Base-by-base conservation (phyloP, 1,284 basidiomycete species). In the Fistulinella staudtii region DNA sequence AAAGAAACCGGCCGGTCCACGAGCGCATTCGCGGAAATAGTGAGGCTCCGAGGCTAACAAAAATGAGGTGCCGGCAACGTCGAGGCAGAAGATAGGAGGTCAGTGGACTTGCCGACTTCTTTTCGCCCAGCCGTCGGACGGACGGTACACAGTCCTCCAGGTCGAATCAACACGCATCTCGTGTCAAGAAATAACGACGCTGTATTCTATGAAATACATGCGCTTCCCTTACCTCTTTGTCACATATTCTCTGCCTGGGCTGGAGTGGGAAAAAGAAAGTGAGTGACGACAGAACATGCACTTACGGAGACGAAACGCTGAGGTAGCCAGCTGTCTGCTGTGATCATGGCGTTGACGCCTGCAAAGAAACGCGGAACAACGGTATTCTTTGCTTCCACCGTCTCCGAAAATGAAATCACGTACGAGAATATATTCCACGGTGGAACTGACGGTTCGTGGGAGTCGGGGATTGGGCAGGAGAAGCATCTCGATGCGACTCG, bases 381-480 rank as follows among this genome's bases (percentile, higher is more conserved):
- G n/a, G n/a, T n/a, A n/a, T n/a, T n/a, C n/a, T n/a, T n/a, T n/a
- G n/a, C n/a, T n/a, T n/a, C n/a, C n/a, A n/a, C n/a, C n/a, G n/a
- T n/a, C n/a, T n/a, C n/a, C n/a, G n/a, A n/a, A n/a, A n/a, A 56
- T 53, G 53, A 53, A 55, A 53, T 50, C 33, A 53, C 42, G 53
- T 45, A 48, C 34, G 28, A 34, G n/a, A n/a, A n/a, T n/a, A n/a
- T n/a, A n/a, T n/a, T n/a, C n/a, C n/a, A n/a, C n/a, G n/a, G n/a
- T n/a, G n/a, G n/a, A n/a, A n/a, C n/a, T n/a, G n/a, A n/a, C n/a
- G n/a, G n/a, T n/a, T n/a, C n/a, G n/a, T n/a, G n/a, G n/a, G n/a
- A n/a, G n/a, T n/a, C n/a, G n/a, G n/a, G n/a, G n/a, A n/a, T n/a
- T n/a, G n/a, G n/a, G n/a, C n/a, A n/a, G n/a, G n/a, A n/a, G n/a